A percentile compares a stretch with the other conserved stretches of the same genome.
Conservation (phyloP, 2,329 filamentous ascomycete genomes). For the Hymenotorrendiella dingleyae region DNA sequence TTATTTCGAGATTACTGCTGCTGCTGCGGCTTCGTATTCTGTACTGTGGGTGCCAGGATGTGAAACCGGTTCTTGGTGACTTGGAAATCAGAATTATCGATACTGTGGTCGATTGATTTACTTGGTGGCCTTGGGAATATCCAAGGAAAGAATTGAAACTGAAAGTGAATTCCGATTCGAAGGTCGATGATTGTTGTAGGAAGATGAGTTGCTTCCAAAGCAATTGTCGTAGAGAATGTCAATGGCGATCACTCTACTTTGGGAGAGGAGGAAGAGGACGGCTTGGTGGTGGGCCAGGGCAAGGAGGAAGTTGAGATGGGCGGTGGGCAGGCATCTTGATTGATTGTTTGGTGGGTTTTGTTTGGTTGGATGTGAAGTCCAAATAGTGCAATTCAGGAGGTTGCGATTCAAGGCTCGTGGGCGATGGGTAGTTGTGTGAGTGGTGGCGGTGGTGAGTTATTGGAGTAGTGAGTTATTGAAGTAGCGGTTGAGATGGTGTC, state of each 20-base stretch:
- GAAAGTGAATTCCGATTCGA: constrained; percentile 2
- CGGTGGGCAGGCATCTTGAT: constrained; percentile 49
- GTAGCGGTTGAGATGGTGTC: constrained; percentile 8
- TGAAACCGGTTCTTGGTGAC: background rate
- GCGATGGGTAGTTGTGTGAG: background rate
- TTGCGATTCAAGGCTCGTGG: constrained; percentile 1
- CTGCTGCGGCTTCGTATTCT: constrained; percentile 3
- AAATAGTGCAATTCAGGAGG: constrained; percentile 11
- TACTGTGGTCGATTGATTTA: constrained; percentile 3
- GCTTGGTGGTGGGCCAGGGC: constrained; percentile 59
- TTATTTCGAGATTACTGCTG: constrained; percentile 2
- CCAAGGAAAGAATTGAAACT: constrained; percentile 1
- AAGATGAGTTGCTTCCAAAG: background rate
- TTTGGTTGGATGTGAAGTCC: background rate
- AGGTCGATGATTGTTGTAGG: background rate
- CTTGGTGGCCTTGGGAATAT: background rate
- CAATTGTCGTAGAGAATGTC: background rate
- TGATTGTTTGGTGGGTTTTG: constrained; percentile 3
- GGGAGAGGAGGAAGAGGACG: constrained; percentile 60
- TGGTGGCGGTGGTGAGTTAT: background rate
- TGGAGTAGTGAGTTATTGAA: background rate
- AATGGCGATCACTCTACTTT: constrained; percentile 37
- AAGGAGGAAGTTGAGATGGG: constrained; percentile 60
- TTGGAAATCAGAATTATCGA: background rate
- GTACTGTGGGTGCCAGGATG: constrained; percentile 1